phyloP scores from a whole-genome alignment of 2,329 filamentous ascomycete genomes.

The Zasmidium angulare region DNA sequence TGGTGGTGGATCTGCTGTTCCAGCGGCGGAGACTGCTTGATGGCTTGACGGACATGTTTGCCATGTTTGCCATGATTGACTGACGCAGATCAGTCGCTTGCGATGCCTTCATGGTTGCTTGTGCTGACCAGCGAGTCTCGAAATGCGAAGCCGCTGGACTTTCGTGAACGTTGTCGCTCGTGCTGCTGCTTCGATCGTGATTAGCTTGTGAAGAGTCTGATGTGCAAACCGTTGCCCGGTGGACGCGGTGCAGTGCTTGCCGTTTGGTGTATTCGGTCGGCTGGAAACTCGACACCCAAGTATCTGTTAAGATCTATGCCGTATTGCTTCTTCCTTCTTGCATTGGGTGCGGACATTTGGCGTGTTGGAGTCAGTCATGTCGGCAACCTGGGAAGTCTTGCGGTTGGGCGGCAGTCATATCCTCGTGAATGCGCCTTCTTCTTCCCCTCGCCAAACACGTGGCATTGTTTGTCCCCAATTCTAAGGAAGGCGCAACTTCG shows the following conservation, averaged over 20 bases:
- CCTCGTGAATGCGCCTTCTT: neutral
- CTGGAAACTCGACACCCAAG: constrained; percentile 17
- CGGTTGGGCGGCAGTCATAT: neutral
- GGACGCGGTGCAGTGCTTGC: constrained; percentile 7
- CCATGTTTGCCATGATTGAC: constrained; percentile 16
- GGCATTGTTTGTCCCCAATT: neutral
- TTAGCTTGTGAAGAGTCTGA: constrained; percentile 7
- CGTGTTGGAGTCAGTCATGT: neutral
- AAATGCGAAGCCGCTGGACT: constrained; percentile 9
- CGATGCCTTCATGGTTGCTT: constrained; percentile 4
- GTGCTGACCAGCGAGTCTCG: constrained; percentile 16
- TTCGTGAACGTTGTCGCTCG: neutral
- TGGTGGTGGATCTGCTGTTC: constrained; percentile 17
- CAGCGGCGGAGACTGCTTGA: constrained; percentile 18
- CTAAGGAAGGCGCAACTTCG: neutral
- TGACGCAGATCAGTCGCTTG: neutral
- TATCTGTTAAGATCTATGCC: constrained; percentile 25
- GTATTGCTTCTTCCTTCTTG: constrained; percentile 15
- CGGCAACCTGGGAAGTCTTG: neutral
- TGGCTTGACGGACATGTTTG: neutral
- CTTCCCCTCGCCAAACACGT: neutral
- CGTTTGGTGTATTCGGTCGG: constrained; percentile 11
- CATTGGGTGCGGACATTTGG: neutral
- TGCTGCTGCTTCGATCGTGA: neutral
- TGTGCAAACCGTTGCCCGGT: too few relatives aligned